Evolutionary conservation across 345 rosid genomes (phyloP), one percentile per base, ranked within the genome.

Genomic region (Limnanthes douglasii): DNA sequence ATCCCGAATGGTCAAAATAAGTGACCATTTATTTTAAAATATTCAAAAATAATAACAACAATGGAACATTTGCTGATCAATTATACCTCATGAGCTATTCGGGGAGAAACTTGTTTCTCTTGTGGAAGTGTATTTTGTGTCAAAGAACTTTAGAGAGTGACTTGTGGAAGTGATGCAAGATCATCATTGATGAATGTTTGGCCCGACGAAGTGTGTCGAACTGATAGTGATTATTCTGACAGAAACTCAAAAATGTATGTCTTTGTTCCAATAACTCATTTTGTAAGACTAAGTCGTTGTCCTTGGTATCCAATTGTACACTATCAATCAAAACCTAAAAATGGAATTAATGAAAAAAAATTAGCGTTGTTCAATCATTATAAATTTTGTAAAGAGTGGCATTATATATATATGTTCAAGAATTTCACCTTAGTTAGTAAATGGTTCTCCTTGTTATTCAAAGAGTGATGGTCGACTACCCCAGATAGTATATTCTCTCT

Each of bases 101-200:
- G n/a, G n/a, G n/a, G n/a, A n/a, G n/a, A n/a, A n/a, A n/a, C n/a
- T n/a, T n/a, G n/a, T n/a, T n/a, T n/a, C n/a, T n/a, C n/a, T n/a
- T n/a, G n/a, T n/a, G n/a, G n/a, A n/a, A n/a, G n/a, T n/a, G n/a
- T n/a, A n/a, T n/a, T n/a, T n/a, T n/a, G n/a, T n/a, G n/a, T n/a
- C n/a, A n/a, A n/a, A n/a, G n/a, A n/a, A n/a, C n/a, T n/a, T n/a
- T n/a, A n/a, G n/a, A n/a, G n/a, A n/a, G n/a, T n/a, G n/a, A n/a
- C 38, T 45, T 49, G 34, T 48, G 60, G 23, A 72, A 78, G 44
- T 66, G 56, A 57, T 78, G 54, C 17, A 84, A 62, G 55, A 78
- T 62, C 86, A 75, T 73, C 84, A 78, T 78, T 2, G 84, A 68
- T 13, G 95, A 73, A 59, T 70, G 45, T 59, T 84, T 84, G 45